These are phyloP conservation scores for Mrakia blollopis DNA, from an alignment of 768 basidiomycete species.

Conservation along the genomic window DNA sequence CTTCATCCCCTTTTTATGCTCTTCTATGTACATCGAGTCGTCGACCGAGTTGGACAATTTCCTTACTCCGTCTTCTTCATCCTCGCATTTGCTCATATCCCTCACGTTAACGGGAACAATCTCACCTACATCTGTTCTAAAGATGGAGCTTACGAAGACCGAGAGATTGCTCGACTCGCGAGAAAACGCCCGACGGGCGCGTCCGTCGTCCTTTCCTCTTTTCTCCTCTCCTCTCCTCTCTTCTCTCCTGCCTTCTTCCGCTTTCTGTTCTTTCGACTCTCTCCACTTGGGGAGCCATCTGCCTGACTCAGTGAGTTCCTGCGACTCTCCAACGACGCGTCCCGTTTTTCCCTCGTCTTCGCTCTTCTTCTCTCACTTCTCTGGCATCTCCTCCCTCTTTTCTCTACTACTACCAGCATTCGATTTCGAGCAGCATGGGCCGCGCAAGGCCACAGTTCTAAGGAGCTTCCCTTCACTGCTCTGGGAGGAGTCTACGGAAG, in stretches of 20 bases:
- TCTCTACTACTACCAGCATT: conserved; percentile 40
- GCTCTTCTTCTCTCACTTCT: background rate
- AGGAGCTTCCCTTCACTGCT: conserved; percentile 44
- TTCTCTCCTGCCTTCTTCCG: conserved; percentile 30
- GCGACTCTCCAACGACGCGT: background rate
- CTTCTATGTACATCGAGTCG: conserved; percentile 67
- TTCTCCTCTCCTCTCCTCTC: too few species aligned
- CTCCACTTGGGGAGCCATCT: conserved; percentile 34
- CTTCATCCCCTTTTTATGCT: conserved; percentile 39
- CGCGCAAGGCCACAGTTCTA: conserved; percentile 52
- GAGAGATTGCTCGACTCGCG: conserved; percentile 62
- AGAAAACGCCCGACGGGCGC: too few species aligned
- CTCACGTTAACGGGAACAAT: conserved; percentile 39
- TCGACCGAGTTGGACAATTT: conserved; percentile 62
- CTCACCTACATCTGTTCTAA: too few species aligned
- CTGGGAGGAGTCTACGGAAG: conserved; percentile 37
- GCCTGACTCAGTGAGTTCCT: conserved; percentile 28
- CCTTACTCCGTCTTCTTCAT: conserved; percentile 51
- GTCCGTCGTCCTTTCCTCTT: conserved; percentile 49
- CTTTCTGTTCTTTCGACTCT: conserved; percentile 33
- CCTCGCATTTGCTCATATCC: conserved; percentile 37
- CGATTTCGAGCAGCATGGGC: conserved; percentile 62
- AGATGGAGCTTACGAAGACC: conserved; percentile 40
- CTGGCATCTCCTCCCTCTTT: background rate
- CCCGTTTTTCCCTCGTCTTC: conserved; percentile 42